Conservation (phyloP, 148 eudicot genomes). For the Persicaria tinctoria region DNA sequence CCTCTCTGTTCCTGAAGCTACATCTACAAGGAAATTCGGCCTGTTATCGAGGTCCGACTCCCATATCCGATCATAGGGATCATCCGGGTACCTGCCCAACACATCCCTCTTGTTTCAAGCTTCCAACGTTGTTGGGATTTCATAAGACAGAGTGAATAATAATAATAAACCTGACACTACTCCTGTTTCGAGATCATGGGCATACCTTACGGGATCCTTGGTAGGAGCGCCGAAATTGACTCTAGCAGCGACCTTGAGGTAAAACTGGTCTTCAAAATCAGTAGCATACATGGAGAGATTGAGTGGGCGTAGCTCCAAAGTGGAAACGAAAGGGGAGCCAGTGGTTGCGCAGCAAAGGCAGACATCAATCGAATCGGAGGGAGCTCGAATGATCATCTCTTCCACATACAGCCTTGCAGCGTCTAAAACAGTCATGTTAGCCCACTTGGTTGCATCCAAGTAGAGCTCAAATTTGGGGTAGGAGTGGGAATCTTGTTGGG, state of each 20-base stretch:
- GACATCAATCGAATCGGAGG: constrained; percentile 57
- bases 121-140: neutral
- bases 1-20: constrained; percentile 79
- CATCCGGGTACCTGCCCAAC: constrained; percentile 86
- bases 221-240: constrained; percentile 82
- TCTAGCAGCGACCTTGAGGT: constrained; percentile 73
- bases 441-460: constrained; percentile 94
- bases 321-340: constrained; percentile 78
- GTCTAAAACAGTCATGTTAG: constrained; percentile 60
- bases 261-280: constrained; percentile 76
- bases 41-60: constrained; percentile 83
- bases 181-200: neutral
- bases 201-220: constrained; percentile 62
- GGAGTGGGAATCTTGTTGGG: constrained; percentile 31
- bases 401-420: constrained; percentile 50
- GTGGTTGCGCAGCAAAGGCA: constrained; percentile 93
- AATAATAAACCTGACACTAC: no score
- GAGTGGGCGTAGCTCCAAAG: constrained; percentile 78
- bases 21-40: constrained; percentile 78
- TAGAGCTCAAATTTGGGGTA: constrained; percentile 79
- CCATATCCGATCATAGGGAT: constrained; percentile 97
- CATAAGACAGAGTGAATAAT: no score
- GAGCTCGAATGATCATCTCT: constrained; percentile 91
- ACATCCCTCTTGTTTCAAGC: neutral
- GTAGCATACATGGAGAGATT: constrained; percentile 95